A percentile compares a stretch with the other conserved stretches of the same genome.
Evolutionary conservation across 2,329 filamentous ascomycete species (phyloP).

Genomic region (Colletotrichum sp.): DNA sequence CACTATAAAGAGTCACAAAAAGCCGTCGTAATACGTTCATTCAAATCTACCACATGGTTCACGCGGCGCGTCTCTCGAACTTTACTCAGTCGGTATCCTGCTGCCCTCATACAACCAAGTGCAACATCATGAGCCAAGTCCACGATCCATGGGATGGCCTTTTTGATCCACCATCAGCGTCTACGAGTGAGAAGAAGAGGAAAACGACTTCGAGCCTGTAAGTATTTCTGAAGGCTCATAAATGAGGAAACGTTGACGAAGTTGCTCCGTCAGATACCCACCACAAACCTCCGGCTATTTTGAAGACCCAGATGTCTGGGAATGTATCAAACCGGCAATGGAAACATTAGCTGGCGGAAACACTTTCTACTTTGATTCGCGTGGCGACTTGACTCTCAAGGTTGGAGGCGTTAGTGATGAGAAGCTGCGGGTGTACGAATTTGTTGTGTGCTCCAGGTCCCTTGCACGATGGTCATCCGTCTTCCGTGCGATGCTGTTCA

Average conservation of each 20-base stretch:
- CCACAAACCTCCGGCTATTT: too few species aligned
- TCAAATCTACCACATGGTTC: not conserved
- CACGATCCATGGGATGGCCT: fast-evolving
- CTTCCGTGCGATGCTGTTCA: not conserved
- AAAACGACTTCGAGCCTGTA: not conserved
- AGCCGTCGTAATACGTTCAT: not conserved
- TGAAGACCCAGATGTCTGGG: not conserved
- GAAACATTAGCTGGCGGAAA: not conserved
- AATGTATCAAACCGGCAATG: not conserved
- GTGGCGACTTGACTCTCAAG: not conserved
- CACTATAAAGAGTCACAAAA: not conserved
- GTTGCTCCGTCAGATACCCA: too few species aligned
- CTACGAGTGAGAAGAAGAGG: not conserved
- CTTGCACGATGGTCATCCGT: not conserved
- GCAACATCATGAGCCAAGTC: not conserved
- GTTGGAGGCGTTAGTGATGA: not conserved
- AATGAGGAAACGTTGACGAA: too few species aligned
- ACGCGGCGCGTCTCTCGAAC: not conserved
- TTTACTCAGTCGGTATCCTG: not conserved
- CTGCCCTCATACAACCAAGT: not conserved
- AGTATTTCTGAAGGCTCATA: not conserved
- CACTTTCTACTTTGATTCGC: not conserved
- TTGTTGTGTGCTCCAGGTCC: not conserved
- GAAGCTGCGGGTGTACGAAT: not conserved
- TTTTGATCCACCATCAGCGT: not conserved